phyloP scores from a whole-genome alignment of 2,329 filamentous ascomycete genomes.

The Hypoxylon sp. region DNA sequence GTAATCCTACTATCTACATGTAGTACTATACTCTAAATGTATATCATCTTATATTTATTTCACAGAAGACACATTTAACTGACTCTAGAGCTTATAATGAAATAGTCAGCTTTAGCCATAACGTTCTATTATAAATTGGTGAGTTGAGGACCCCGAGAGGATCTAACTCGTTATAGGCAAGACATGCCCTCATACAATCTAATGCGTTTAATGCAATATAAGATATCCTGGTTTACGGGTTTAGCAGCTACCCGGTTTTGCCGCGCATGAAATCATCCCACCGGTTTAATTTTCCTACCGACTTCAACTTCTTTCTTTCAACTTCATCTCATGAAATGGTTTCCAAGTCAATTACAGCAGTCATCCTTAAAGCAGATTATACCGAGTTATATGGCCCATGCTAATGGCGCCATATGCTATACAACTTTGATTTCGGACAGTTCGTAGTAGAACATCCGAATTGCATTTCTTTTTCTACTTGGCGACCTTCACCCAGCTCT shows the following conservation, averaged over 20 bases:
- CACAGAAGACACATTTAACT: background rate
- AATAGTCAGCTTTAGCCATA: background rate
- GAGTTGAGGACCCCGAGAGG: background rate
- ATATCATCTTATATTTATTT: too few relatives aligned
- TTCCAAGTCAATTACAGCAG: background rate
- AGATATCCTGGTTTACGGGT: background rate
- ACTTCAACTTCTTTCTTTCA: constrained; percentile 34
- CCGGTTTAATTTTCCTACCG: constrained; percentile 35
- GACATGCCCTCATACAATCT: background rate
- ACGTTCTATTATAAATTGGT: background rate
- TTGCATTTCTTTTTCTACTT: constrained; percentile 28
- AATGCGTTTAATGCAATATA: constrained; percentile 2
- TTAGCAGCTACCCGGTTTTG: constrained; percentile 14
- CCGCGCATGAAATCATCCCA: constrained; percentile 28
- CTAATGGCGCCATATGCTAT: background rate
- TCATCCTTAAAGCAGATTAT: constrained; percentile 4
- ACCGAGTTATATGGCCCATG: background rate
- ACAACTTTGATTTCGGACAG: constrained; percentile 19
- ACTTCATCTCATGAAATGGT: constrained; percentile 27
- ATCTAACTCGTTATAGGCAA: background rate
- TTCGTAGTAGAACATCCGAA: constrained; percentile 41
- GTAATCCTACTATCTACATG: too few relatives aligned
- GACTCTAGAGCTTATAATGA: background rate
- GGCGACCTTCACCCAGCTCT: background rate
- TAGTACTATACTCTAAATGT: too few relatives aligned